These are phyloP conservation scores for Aspergillus sp. DNA, from an alignment of 2,329 filamentous ascomycete species.

Conservation along the genomic window DNA sequence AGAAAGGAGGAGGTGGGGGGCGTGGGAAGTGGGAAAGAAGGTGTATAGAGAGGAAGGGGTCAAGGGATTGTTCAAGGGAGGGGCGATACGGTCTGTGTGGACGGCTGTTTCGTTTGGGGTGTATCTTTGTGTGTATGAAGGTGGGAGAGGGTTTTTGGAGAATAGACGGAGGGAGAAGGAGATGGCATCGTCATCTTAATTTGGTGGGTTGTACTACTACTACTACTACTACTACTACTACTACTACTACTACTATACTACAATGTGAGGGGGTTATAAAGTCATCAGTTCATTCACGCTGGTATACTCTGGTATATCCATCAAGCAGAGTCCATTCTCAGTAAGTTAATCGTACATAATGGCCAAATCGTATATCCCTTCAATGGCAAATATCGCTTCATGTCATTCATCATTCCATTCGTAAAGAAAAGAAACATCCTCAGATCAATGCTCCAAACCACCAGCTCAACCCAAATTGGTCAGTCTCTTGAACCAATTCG, in stretches of 20 bases:
- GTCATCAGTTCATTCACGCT: not conserved
- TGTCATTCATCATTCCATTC: conserved; percentile 6
- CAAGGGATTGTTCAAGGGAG: conserved; percentile 73
- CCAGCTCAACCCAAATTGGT: conserved; percentile 33
- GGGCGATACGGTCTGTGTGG: conserved; percentile 72
- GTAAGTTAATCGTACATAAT: too few relatives aligned
- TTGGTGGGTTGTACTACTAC: not conserved
- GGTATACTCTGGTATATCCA: too few relatives aligned
- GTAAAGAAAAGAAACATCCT: too few relatives aligned
- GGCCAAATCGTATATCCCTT: too few relatives aligned
- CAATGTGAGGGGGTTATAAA: not conserved
- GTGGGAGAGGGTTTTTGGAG: conserved; percentile 65
- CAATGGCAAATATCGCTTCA: not conserved
- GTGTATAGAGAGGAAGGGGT: conserved; percentile 69
- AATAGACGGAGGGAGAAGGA: conserved; percentile 29
- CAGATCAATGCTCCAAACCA: not conserved
- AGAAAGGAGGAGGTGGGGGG: conserved; percentile 7
- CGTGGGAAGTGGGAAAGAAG: conserved; percentile 59
- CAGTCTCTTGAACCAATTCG: conserved; percentile 49
- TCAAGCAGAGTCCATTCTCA: too few relatives aligned
- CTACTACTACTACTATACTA: too few relatives aligned
- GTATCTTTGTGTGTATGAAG: conserved; percentile 85
- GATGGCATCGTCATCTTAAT: not conserved
- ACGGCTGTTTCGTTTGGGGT: conserved; percentile 79
- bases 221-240: too few relatives aligned